These are phyloP conservation scores for Fusarium graminum DNA, from an alignment of 2,329 filamentous ascomycete species.

Conservation along the genomic window DNA sequence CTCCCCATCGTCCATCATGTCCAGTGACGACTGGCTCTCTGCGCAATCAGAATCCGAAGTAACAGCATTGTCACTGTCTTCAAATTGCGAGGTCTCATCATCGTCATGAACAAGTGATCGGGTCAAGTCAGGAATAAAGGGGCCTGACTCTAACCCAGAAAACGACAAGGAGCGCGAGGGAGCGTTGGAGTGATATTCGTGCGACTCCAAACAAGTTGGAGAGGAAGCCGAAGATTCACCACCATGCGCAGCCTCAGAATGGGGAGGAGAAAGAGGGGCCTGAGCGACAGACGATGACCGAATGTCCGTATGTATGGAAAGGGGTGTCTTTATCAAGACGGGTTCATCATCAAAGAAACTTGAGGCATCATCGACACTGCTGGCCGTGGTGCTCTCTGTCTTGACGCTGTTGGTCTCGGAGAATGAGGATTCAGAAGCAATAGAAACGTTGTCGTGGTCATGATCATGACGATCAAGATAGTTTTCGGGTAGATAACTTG, in stretches of 20 bases:
- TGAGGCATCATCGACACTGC: slow-evolving; percentile 56
- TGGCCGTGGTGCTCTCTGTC: slow-evolving; percentile 56
- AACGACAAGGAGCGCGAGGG: slow-evolving; percentile 65
- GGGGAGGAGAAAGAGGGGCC: slow-evolving; percentile 57
- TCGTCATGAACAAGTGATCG: slow-evolving; percentile 54
- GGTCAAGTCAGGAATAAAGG: slow-evolving; percentile 51
- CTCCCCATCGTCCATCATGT: slow-evolving; percentile 50
- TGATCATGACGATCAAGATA: slow-evolving; percentile 60
- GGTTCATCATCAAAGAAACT: slow-evolving; percentile 60
- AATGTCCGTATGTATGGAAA: slow-evolving; percentile 47
- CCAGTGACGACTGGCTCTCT: slow-evolving; percentile 55
- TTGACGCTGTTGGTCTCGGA: slow-evolving; percentile 56
- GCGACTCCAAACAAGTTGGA: slow-evolving; percentile 52
- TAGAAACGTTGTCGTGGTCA: slow-evolving; percentile 47
- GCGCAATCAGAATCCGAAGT: slow-evolving; percentile 62
- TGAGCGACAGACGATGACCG: slow-evolving; percentile 40
- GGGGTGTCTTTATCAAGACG: slow-evolving; percentile 62
- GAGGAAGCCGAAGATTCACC: slow-evolving; percentile 58
- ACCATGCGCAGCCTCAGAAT: slow-evolving; percentile 64
- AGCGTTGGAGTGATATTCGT: slow-evolving; percentile 54
- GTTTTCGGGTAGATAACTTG: slow-evolving; percentile 68
- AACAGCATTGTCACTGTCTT: slow-evolving; percentile 59
- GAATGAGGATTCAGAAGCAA: slow-evolving; percentile 55
- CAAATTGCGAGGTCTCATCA: slow-evolving; percentile 61
- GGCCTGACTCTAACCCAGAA: slow-evolving; percentile 63